Base-by-base conservation (phyloP, 2,329 filamentous ascomycete species). In the Penicillium fuscoglaucum region DNA sequence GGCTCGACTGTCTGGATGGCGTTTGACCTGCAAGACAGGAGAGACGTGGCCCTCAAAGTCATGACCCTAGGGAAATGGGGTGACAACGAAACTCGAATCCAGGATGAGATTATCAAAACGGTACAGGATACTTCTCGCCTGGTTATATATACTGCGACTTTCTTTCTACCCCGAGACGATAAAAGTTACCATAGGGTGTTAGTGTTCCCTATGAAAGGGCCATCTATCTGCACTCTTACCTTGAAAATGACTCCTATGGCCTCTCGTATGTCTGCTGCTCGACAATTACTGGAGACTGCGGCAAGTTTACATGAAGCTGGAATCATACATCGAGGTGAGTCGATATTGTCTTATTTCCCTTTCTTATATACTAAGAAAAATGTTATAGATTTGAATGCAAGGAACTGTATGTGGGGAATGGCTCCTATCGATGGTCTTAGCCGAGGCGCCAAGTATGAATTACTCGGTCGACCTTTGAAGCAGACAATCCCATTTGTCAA, bases 381-480 rank as follows among this genome's bases (percentile, higher is more conserved):
- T 51, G 50, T 17, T 17, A 46, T 53, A 72, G 67, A 71, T 54
- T 54, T 71, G 21, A 72, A 66, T 51, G 60, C 61, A 35, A 66
- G 55, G 39, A 72, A 72, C 44, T 69, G 62, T 60, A 69, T 72
- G 63, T 71, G 63, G 67, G 69, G 66, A 37, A 66, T 70, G 44
- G 26, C 40, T 58, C 60, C 66, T 57, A 55, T 69, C 24, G 54
- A 66, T 29, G 37, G 62, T 61, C 62, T 69, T 28, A 61, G 44
- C 45, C 61, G 65, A 46, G 64, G 51, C 53, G 9, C 59, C 5
- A 72, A 70, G 61, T 71, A 71, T 40, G 35, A 71, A 35, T 43
- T 55, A 57, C 62, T 71, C 9, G 65, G 66, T 43, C 61, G 67
- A 35, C 69, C 68, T 41, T 35, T 69, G 13, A 68, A 65, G 59